Evolutionary conservation across 495 filamentous ascomycete species (phyloP).

Genomic region (Tetracladium marchalianum): DNA sequence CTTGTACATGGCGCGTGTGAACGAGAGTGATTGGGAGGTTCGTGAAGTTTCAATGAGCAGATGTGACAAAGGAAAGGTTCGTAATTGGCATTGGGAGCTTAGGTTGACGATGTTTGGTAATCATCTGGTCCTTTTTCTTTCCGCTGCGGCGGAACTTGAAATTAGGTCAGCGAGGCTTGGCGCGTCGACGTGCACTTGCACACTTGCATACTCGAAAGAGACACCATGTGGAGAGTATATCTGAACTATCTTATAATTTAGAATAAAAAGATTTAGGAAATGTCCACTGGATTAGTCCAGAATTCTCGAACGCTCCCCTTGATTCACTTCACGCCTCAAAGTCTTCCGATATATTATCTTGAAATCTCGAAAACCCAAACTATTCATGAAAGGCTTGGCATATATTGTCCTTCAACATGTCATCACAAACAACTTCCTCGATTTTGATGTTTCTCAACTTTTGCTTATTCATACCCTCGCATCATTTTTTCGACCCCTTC

Average conservation of each 20-base stretch:
- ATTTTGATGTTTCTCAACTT: neutral
- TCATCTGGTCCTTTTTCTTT: constrained; percentile 10
- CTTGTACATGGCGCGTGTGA: constrained; percentile 46
- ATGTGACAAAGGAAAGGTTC: constrained; percentile 16
- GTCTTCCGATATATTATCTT: no score
- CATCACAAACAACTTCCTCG: neutral
- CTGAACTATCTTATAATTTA: no score
- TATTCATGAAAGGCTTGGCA: no score
- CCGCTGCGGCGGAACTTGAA: neutral
- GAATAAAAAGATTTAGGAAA: no score
- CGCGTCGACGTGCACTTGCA: no score
- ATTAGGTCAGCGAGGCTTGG: constrained; percentile 2
- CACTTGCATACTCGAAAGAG: no score
- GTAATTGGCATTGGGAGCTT: constrained; percentile 12
- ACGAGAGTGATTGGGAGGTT: neutral
- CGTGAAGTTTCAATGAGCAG: neutral
- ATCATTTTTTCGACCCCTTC: neutral
- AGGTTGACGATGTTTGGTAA: constrained; percentile 14
- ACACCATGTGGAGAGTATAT: no score
- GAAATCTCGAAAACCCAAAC: no score
- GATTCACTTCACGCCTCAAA: no score
- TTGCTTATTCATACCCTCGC: neutral
- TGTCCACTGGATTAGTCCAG: no score
- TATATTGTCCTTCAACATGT: neutral
- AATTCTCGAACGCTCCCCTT: no score